Conservation (phyloP, 768 basidiomycete genomes). For the Tubosaeta sp. region DNA sequence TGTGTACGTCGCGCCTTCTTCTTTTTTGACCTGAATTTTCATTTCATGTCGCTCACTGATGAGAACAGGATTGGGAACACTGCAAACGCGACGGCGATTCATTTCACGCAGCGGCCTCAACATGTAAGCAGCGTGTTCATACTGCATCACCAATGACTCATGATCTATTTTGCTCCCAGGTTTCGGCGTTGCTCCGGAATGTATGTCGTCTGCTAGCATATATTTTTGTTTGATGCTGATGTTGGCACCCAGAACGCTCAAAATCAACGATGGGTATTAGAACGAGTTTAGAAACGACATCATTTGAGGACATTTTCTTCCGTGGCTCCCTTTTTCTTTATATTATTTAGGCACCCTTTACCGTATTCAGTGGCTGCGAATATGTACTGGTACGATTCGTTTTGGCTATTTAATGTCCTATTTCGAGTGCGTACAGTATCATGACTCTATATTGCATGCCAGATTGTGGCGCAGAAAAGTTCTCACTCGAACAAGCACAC, state of each 20-base stretch:
- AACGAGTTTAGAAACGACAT: neutral
- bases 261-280: conserved; percentile 12
- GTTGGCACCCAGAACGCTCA: neutral
- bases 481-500: too few species aligned
- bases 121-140: neutral
- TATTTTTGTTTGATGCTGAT: neutral
- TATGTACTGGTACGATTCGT: neutral
- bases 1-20: neutral
- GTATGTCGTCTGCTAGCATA: neutral
- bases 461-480: too few species aligned
- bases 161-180: neutral
- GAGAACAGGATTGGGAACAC: conserved; percentile 5
- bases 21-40: neutral
- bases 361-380: neutral
- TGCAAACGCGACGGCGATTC: conserved; percentile 5
- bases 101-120: neutral
- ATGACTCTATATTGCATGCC: too few species aligned
- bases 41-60: neutral
- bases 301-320: neutral
- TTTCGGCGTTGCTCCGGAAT: conserved; percentile 1
- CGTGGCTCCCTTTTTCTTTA: neutral
- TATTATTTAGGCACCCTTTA: neutral
- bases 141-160: neutral
- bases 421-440: too few species aligned
- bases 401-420: neutral